A percentile compares a stretch with the other conserved stretches of the same genome.
Conservation (phyloP, 306 rosid genomes). For the Carpinus viminea region DNA sequence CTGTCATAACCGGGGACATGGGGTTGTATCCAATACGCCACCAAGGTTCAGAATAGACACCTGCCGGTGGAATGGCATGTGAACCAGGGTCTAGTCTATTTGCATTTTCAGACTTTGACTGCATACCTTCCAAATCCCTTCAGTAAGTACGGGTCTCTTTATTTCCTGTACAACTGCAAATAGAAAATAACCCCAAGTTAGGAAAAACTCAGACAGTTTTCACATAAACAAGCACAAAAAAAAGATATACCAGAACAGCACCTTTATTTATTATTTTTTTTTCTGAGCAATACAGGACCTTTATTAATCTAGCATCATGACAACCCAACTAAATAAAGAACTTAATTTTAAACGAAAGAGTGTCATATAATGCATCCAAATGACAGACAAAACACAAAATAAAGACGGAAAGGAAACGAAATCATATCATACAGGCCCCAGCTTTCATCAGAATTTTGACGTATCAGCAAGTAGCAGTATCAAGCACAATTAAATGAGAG, state of each 20-base stretch:
- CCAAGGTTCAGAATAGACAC: conserved; percentile 82
- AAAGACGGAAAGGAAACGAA: neutral
- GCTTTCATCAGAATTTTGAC: neutral
- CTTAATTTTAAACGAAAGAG: neutral
- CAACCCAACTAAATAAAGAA: neutral
- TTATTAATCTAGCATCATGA: neutral
- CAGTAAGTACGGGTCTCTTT: conserved; percentile 14
- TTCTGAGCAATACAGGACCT: no score
- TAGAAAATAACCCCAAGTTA: conserved; percentile 8
- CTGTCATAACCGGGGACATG: conserved; percentile 44
- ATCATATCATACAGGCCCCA: conserved; percentile 4
- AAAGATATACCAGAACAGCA: neutral
- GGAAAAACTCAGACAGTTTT: neutral
- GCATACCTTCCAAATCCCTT: conserved; percentile 65
- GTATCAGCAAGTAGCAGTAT: neutral
- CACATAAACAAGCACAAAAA: neutral
- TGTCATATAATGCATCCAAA: neutral
- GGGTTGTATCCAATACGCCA: conserved; percentile 78
- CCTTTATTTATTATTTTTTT: neutral
- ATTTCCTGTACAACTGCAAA: conserved; percentile 4
- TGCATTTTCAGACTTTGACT: conserved; percentile 63
- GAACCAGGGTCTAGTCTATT: conserved; percentile 54
- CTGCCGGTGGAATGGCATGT: conserved; percentile 49
- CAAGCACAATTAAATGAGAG: neutral
- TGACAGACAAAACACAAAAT: neutral